Evolutionary conservation across 1,139 yeast genomes (phyloP).

Genomic region (Debaryomyces robertsiae): DNA sequence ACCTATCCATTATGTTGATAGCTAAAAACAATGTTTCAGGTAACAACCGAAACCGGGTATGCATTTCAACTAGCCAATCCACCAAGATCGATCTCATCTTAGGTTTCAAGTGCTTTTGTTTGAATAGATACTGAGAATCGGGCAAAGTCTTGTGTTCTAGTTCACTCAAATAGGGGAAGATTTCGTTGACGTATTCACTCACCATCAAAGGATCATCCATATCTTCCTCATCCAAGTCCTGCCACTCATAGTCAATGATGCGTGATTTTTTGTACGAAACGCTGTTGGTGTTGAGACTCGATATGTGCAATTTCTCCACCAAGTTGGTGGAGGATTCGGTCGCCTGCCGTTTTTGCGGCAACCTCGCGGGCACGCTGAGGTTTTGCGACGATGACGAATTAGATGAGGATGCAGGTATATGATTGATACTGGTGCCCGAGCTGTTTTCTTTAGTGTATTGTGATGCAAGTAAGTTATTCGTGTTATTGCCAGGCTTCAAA

Average conservation of each 20-base stretch:
- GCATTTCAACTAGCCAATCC: conserved; percentile 95
- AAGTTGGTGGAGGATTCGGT: conserved; percentile 55
- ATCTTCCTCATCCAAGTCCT: conserved; percentile 90
- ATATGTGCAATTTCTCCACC: conserved; percentile 43
- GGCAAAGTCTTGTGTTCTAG: conserved; percentile 80
- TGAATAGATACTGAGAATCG: conserved; percentile 68
- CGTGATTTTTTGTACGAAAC: conserved; percentile 34
- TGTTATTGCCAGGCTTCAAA: conserved; percentile 7
- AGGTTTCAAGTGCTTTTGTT: conserved; percentile 78
- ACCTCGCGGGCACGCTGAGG: conserved; percentile 38
- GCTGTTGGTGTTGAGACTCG: conserved; percentile 20
- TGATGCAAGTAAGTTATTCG: conserved; percentile 13
- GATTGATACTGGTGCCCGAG: conserved; percentile 7
- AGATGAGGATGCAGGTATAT: conserved; percentile 13
- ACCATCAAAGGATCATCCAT: conserved; percentile 93
- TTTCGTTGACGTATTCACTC: conserved; percentile 87
- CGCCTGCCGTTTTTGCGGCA: conserved; percentile 60
- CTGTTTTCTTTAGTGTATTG: conserved; percentile 11
- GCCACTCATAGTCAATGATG: conserved; percentile 67
- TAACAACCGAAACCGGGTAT: conserved; percentile 77
- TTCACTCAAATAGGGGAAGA: conserved; percentile 76
- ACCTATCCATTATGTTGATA: conserved; percentile 88
- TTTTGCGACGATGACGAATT: conserved; percentile 14
- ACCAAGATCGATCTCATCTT: conserved; percentile 87
- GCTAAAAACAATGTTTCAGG: conserved; percentile 93